phyloP scores from a whole-genome alignment of 441 rosid species.

The Macaranga tanarius region DNA sequence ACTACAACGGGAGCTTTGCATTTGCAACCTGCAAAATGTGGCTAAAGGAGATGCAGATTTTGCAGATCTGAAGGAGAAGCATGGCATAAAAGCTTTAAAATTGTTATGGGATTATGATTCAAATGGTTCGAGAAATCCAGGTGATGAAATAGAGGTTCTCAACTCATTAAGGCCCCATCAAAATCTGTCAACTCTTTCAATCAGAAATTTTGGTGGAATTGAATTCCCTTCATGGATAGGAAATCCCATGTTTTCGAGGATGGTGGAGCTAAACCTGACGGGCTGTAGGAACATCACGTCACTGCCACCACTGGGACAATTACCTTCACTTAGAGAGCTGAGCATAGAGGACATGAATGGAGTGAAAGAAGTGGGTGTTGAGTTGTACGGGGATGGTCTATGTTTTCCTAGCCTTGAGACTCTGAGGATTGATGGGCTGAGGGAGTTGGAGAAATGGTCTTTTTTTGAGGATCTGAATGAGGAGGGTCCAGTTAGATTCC shows the following conservation, averaged over 20 bases:
- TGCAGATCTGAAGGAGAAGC: slow-evolving; percentile 1
- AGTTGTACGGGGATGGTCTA: neutral
- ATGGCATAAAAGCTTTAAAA: too few relatives aligned
- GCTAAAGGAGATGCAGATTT: neutral
- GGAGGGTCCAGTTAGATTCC: neutral
- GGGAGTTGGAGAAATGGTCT: slow-evolving; percentile 5
- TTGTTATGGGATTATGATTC: too few relatives aligned
- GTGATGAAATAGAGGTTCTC: neutral
- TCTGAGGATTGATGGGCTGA: too few relatives aligned
- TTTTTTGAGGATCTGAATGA: neutral
- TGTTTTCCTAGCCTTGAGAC: too few relatives aligned
- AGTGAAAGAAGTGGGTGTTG: too few relatives aligned
- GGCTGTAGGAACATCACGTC: neutral
- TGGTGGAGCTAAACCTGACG: neutral
- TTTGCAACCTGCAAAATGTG: slow-evolving; percentile 7
- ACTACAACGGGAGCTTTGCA: slow-evolving; percentile 9
- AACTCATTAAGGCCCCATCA: too few relatives aligned
- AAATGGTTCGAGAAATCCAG: neutral
- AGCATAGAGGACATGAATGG: neutral
- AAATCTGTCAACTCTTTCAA: slow-evolving; percentile 3
- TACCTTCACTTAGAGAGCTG: neutral
- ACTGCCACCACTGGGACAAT: neutral
- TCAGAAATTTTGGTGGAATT: neutral
- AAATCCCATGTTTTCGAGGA: neutral
- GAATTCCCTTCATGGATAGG: slow-evolving; percentile 7